A percentile compares a stretch with the other conserved stretches of the same genome.
Conservation (phyloP, 2,329 filamentous ascomycete species). For the Acrocalymma vagum region DNA sequence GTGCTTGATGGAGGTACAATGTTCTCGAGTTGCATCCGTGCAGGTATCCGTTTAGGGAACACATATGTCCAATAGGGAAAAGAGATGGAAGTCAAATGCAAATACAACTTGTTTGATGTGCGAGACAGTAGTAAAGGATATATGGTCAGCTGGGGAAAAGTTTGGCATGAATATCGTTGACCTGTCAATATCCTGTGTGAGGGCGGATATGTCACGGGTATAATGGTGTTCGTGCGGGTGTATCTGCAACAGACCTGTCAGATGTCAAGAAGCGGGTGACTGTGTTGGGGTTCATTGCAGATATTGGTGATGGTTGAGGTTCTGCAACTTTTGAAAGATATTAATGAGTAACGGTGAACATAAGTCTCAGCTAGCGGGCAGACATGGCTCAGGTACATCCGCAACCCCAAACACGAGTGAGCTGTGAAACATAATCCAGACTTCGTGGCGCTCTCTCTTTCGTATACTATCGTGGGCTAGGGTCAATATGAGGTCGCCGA, state of each 20-base stretch:
- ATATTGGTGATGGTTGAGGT: too few relatives aligned
- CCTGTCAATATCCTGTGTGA: too few relatives aligned
- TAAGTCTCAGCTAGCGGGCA: too few relatives aligned
- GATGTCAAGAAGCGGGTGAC: conserved; percentile 28
- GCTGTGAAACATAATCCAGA: conserved; percentile 1
- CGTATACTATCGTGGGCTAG: too few relatives aligned
- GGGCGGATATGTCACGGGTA: too few relatives aligned
- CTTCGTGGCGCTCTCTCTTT: conserved; percentile 11
- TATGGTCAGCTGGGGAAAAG: conserved; percentile 4
- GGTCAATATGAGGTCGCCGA: too few relatives aligned
- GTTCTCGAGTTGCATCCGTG: conserved; percentile 20
- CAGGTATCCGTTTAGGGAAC: conserved; percentile 16
- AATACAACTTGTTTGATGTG: background rate
- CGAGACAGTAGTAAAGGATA: background rate
- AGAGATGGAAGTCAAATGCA: background rate
- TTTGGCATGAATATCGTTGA: conserved; percentile 15
- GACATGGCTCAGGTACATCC: too few relatives aligned
- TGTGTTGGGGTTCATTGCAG: conserved; percentile 14
- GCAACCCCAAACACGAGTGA: too few relatives aligned
- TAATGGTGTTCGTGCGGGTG: too few relatives aligned
- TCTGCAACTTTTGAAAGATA: too few relatives aligned
- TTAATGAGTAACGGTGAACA: too few relatives aligned
- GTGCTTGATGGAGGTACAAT: conserved; percentile 23
- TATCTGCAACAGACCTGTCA: conserved; percentile 25
- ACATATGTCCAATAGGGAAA: conserved; percentile 2